Evolutionary conservation across 495 filamentous ascomycete species (phyloP), one percentile per base, ranked within the genome.

Genomic region (Talaromyces wortmannii): DNA sequence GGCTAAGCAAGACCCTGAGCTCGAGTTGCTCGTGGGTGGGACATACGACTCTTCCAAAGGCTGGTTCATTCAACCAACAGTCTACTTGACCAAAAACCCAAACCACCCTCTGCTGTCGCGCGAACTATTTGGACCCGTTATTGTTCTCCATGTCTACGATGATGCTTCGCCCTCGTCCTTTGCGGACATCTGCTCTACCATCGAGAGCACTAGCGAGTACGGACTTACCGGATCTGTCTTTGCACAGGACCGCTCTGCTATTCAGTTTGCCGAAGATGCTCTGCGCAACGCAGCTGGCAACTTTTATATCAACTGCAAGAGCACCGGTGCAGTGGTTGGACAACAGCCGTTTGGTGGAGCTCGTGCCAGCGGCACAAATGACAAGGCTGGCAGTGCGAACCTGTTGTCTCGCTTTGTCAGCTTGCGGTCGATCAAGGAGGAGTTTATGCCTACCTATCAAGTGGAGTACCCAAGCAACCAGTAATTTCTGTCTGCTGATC

Each of bases 291-390:
- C 89, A 3, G 87, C 89, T 33, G 90, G 90, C 16, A 95, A 95
- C 73, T 95, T 92, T 72, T 95, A 95, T 69, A 83, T 95, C 73
- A 96, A 96, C 75, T 89, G 87, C 76, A 95, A 96, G 82, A 87
- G 84, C 68, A 96, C 91, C 3, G 91, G 90, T 48, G 91, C 91
- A 7, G 90, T 96, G 40, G 90, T 95, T 3, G 91, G 90, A 12
- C 91, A 96, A 78, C 91, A 96, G 71, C 87, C 91, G 31, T 96
- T 96, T 68, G 91, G 91, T 46, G 91, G 91, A 51, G 85, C 86
- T 43, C 79, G 91, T 57, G 89, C 88, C 8, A 92, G 88, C 60
- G 91, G 91, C 12, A 96, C 91, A 45, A 94, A 94, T 61, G 91
- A 96, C 71, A 96, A 96, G 79, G 90, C 90, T 7, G 91, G 91